Conservation (phyloP, 805 yeast species). For the Lachancea sp. region DNA sequence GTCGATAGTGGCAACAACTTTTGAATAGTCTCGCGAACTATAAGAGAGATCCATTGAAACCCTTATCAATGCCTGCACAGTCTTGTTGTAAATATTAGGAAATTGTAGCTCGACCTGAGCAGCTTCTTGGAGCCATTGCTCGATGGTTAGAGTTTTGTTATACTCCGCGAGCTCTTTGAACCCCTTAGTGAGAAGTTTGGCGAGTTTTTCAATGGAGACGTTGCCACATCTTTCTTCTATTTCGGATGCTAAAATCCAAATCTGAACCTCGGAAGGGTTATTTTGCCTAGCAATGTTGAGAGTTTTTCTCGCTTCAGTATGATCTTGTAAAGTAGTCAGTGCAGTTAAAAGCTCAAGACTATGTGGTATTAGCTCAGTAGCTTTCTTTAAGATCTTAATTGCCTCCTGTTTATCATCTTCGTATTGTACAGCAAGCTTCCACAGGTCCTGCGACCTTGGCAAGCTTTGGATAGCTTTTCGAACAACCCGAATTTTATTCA, state of each 20-base stretch:
- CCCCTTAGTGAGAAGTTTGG: slow-evolving; percentile 31
- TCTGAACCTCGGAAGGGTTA: slow-evolving; percentile 40
- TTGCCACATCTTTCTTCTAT: slow-evolving; percentile 52
- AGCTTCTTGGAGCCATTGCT: slow-evolving; percentile 55
- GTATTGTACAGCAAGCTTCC: slow-evolving; percentile 58
- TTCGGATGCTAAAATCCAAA: slow-evolving; percentile 68
- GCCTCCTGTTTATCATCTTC: slow-evolving; percentile 51
- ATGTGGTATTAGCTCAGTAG: slow-evolving; percentile 61
- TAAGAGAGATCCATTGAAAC: slow-evolving; percentile 35
- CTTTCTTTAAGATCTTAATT: slow-evolving; percentile 50
- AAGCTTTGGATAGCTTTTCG: slow-evolving; percentile 65
- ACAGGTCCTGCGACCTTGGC: slow-evolving; percentile 53
- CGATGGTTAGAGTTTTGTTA: slow-evolving; percentile 33
- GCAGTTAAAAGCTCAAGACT: slow-evolving; percentile 63
- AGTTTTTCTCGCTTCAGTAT: slow-evolving; percentile 45
- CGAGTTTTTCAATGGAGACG: slow-evolving; percentile 35
- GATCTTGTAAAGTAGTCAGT: slow-evolving; percentile 40
- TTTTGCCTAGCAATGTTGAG: slow-evolving; percentile 56
- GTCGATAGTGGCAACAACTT: slow-evolving; percentile 19
- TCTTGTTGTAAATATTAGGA: slow-evolving; percentile 32
- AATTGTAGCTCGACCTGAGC: slow-evolving; percentile 42
- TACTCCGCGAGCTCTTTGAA: slow-evolving; percentile 44
- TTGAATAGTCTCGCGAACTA: slow-evolving; percentile 14
- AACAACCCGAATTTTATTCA: slow-evolving; percentile 49
- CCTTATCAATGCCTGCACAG: slow-evolving; percentile 50